Evolutionary conservation across 2,329 filamentous ascomycete genomes (phyloP), one percentile per base, ranked within the genome.

Genomic region (Aspergillus tanneri): DNA sequence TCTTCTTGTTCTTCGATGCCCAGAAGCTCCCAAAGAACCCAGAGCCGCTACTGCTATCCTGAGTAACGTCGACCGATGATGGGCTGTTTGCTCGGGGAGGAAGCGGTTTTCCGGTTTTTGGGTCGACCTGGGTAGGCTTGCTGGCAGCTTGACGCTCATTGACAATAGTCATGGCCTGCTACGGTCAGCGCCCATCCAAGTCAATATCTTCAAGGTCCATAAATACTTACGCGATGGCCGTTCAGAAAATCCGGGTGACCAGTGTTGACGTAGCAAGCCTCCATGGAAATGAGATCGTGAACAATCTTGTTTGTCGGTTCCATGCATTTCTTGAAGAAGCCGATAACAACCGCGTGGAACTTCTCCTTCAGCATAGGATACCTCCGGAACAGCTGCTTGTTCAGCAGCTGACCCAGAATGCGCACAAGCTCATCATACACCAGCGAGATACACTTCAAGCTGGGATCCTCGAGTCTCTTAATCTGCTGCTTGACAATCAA

Each of bases 1-100:
- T 97, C 86, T 99, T 99, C 85, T 97, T 99, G 77, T 97, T 99
- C 83, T 97, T 99, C 66, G 89, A 91, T 9, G 93, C 90, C 68
- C 96, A 99, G 82, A 99, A 99, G 65, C 89, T 95, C 60, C 93
- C 93, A 63, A 99, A 99, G 81, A 99, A 99, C 28, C 92, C 90
- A 51, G 80, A 77, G n/a, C 56, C 52, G 66, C 88, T 88, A 52
- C 70, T 72, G 22, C 72, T 74, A 27, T 75, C 72, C 35, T 83
- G 74, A 42, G 72, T 67, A 18, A 49, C 27, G 45, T 84, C 83
- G 40, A 90, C 75, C 30, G 85, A 87, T n/a, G n/a, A n/a, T 6
- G 90, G 93, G 66, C 86, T 95, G 46, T 81, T 81, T 35, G 88
- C 83, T 54, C 90, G 85, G 43, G 78, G 85, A 2, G 90, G 90